Evolutionary conservation across 768 basidiomycete genomes (phyloP).

Genomic region (Amanita exitialis): DNA sequence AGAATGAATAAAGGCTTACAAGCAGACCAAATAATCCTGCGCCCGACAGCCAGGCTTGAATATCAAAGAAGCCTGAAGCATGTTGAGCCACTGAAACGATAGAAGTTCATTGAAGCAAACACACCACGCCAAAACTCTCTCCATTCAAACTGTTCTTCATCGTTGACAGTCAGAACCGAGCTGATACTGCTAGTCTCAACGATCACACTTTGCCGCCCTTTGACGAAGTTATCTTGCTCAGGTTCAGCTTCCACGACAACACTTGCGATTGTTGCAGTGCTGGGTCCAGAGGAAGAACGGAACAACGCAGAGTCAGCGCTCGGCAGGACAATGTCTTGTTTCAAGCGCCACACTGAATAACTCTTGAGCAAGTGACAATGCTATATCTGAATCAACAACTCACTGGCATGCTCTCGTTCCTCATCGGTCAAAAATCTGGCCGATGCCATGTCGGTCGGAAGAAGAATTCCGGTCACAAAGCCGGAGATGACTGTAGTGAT

Average conservation of each 20-base stretch:
- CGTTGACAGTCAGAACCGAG: no score
- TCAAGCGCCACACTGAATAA: no score
- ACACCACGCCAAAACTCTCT: constrained; percentile 43
- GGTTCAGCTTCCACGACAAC: no score
- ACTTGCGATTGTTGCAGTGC: no score
- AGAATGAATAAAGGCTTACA: constrained; percentile 59
- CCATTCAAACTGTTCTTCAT: constrained; percentile 41
- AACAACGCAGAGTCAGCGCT: no score
- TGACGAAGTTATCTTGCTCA: no score
- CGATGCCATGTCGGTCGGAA: constrained; percentile 38
- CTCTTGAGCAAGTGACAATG: no score
- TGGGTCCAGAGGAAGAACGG: no score
- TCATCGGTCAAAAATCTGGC: constrained; percentile 47
- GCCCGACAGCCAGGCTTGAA: constrained; percentile 52
- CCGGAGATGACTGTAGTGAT: constrained; percentile 39
- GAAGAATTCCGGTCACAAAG: constrained; percentile 27
- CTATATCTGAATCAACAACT: constrained; percentile 8
- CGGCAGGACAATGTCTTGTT: no score
- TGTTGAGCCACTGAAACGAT: neutral
- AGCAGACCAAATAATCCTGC: constrained; percentile 55
- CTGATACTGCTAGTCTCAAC: no score
- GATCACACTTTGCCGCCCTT: no score
- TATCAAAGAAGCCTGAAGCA: constrained; percentile 34
- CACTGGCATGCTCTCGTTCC: constrained; percentile 45
- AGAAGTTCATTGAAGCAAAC: neutral